A percentile compares a stretch with the other conserved stretches of the same genome.
phyloP scores from a whole-genome alignment of 2,329 filamentous ascomycete species.

The Fusarium ambrosium region DNA sequence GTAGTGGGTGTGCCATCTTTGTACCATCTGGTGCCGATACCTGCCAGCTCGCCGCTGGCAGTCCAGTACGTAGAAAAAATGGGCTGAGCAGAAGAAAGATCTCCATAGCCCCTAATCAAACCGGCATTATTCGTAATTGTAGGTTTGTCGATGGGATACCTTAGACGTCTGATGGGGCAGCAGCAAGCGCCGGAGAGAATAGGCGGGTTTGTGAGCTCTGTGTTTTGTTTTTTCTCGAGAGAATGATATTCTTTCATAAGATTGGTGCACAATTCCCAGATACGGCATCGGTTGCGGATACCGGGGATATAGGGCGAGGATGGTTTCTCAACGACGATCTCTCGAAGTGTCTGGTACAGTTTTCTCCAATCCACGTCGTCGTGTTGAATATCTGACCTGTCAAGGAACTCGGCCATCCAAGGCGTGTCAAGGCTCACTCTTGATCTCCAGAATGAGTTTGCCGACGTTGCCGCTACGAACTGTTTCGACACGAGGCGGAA shows the following conservation, averaged over 20 bases:
- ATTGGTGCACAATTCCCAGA: not conserved
- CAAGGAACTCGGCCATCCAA: constrained; percentile 1
- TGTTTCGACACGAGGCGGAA: not conserved
- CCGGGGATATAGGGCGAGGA: not conserved
- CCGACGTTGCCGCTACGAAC: not conserved
- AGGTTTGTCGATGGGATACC: not conserved
- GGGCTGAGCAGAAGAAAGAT: not conserved
- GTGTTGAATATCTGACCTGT: not conserved
- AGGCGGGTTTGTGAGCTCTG: no score
- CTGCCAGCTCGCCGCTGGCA: not conserved
- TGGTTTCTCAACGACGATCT: not conserved
- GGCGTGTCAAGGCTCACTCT: not conserved
- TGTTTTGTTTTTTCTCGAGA: not conserved
- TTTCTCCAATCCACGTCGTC: not conserved
- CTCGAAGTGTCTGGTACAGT: not conserved
- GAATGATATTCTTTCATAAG: not conserved
- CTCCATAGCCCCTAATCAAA: not conserved
- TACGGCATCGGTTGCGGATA: not conserved
- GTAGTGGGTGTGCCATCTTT: not conserved
- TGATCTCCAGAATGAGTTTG: not conserved
- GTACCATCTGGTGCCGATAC: not conserved
- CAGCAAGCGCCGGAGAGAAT: not conserved
- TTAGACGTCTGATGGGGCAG: not conserved
- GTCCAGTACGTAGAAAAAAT: constrained; percentile 1
- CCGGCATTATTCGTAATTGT: not conserved